Conservation (phyloP, 2,329 filamentous ascomycete species). For the Cytospora piceae region DNA sequence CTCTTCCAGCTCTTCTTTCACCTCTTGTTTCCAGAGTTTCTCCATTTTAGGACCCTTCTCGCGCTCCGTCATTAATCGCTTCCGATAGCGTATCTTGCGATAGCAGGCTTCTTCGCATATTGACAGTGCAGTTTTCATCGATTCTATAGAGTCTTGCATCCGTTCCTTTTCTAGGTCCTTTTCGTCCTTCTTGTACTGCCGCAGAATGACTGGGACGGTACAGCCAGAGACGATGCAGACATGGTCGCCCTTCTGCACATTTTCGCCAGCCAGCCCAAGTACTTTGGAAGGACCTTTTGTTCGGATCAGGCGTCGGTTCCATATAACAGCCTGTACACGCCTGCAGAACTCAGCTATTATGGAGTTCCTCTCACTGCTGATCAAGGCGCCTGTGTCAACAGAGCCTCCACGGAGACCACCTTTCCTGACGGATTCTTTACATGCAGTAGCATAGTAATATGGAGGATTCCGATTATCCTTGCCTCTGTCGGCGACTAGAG, state of each 20-base stretch:
- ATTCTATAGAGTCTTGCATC: slow-evolving; percentile 3
- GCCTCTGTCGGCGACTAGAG: slow-evolving; percentile 36
- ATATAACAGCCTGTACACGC: slow-evolving; percentile 37
- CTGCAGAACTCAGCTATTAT: slow-evolving; percentile 37
- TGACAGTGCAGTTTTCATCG: not conserved
- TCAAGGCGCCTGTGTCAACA: slow-evolving; percentile 34
- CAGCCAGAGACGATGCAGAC: slow-evolving; percentile 36
- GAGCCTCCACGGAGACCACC: slow-evolving; percentile 33
- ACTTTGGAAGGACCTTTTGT: slow-evolving; percentile 19
- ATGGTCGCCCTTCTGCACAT: slow-evolving; percentile 30
- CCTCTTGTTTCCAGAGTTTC: not conserved
- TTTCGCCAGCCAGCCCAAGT: slow-evolving; percentile 29
- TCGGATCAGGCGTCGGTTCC: slow-evolving; percentile 35
- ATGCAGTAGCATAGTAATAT: slow-evolving; percentile 36
- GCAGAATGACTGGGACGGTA: slow-evolving; percentile 34
- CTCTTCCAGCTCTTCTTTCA: not conserved
- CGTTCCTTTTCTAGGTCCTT: slow-evolving; percentile 1
- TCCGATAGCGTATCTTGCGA: not conserved
- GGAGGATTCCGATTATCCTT: slow-evolving; percentile 35
- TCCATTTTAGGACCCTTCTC: not conserved
- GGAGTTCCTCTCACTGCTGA: slow-evolving; percentile 36
- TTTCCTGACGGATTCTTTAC: slow-evolving; percentile 34
- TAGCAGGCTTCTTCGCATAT: slow-evolving; percentile 6
- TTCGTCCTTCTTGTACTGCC: not conserved
- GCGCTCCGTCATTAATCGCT: not conserved